A percentile compares a stretch with the other conserved stretches of the same genome.
Conservation (phyloP, 2,329 filamentous ascomycete species). For the Fusarium setosum region DNA sequence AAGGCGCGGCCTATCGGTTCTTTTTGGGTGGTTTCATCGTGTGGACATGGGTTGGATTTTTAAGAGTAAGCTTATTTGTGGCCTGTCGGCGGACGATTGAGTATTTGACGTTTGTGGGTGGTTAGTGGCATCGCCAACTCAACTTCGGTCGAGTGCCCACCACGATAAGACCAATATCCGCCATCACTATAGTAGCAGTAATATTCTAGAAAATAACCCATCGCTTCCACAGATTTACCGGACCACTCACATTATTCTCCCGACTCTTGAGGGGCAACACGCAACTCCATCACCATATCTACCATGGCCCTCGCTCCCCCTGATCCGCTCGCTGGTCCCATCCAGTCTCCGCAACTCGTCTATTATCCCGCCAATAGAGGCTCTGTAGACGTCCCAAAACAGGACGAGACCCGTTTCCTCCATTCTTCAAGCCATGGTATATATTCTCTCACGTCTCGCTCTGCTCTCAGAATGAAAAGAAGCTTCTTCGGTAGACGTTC, state of each 20-base stretch:
- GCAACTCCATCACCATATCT: not conserved
- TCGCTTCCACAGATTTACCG: too few relatives aligned
- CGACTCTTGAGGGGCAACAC: not conserved
- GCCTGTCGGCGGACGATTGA: too few relatives aligned
- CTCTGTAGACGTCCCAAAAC: not conserved
- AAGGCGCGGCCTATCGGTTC: not conserved
- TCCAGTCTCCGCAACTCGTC: not conserved
- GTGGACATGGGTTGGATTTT: not conserved
- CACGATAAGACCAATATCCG: too few relatives aligned
- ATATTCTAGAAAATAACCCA: too few relatives aligned
- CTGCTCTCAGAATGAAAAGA: not conserved
- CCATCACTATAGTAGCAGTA: too few relatives aligned
- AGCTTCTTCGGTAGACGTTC: conserved; percentile 24
- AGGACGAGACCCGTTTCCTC: not conserved
- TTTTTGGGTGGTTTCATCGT: not conserved
- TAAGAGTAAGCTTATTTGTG: not conserved
- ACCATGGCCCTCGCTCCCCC: not conserved
- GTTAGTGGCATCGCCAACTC: too few relatives aligned
- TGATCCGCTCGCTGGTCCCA: not conserved
- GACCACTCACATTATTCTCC: not conserved
- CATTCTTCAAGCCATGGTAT: not conserved
- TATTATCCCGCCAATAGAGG: conserved; percentile 23
- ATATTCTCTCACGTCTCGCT: conserved; percentile 9
- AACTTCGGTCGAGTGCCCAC: too few relatives aligned
- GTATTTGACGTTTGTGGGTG: too few relatives aligned